These are phyloP conservation scores for Leccinum boreale DNA, from an alignment of 768 basidiomycete genomes.

Conservation along the genomic window DNA sequence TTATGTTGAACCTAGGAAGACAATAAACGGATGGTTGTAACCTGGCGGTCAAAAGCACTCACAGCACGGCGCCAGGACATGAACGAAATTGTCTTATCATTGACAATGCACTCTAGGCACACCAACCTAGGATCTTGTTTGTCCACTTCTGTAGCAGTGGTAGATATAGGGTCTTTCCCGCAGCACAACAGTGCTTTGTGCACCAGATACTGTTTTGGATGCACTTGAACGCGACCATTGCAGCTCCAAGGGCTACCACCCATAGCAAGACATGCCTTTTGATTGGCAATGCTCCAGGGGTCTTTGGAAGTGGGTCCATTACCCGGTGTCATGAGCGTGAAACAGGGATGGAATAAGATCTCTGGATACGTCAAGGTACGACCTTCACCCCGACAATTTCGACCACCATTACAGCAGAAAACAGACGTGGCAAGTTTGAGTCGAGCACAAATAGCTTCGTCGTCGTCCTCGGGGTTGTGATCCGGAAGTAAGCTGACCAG, in stretches of 20 bases:
- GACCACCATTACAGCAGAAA: constrained; percentile 20
- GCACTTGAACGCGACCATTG: constrained; percentile 17
- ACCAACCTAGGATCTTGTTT: constrained; percentile 12
- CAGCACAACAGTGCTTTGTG: constrained; percentile 17
- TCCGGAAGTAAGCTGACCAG: constrained; percentile 27
- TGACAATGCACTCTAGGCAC: constrained; percentile 17
- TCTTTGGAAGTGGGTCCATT: constrained; percentile 15
- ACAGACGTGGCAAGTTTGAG: constrained; percentile 30
- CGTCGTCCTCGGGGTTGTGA: constrained; percentile 16
- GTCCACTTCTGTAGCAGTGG: constrained; percentile 28
- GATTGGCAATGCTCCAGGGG: constrained; percentile 18
- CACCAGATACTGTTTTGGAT: constrained; percentile 16
- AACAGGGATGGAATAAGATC: constrained; percentile 29
- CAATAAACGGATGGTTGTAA: background rate
- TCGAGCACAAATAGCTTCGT: constrained; percentile 12
- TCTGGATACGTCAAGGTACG: constrained; percentile 23
- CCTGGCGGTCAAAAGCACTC: background rate
- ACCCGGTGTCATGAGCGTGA: constrained; percentile 9
- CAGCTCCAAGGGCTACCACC: constrained; percentile 23
- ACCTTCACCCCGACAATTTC: constrained; percentile 12
- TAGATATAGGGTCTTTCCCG: constrained; percentile 22
- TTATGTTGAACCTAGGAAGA: constrained; percentile 19
- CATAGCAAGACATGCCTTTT: constrained; percentile 24
- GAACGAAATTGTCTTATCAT: background rate
- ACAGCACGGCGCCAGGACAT: constrained; percentile 28